Base-by-base conservation (phyloP, 352 stramenopile species). In the Pythium dissotocum region DNA sequence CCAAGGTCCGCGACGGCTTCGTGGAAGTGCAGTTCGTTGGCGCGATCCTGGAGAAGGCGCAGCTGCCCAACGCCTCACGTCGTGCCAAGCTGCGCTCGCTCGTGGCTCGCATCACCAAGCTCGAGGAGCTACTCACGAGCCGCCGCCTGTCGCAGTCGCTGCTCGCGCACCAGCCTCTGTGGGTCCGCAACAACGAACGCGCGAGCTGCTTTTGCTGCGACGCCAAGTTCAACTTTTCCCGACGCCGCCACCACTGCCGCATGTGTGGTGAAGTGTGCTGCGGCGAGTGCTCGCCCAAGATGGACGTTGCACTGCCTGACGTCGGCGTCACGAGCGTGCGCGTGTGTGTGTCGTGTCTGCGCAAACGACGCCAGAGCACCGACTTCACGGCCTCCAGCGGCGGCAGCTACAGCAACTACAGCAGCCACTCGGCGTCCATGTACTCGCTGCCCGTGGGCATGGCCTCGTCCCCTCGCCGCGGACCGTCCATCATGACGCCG, bases 261-360 rank as follows among this genome's bases (percentile, higher is more conserved):
- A 66, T 93, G 21, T 93, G 85, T 32, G 85, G 85, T 46, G 85
- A 94, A 72, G 67, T 94, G 63, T 90, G 82, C 58, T 94, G 85
- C 62, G 85, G 82, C 2, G 82, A 89, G 36, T 94, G 85, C 66
- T 90, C 77, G 2, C 85, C 85, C n/a, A 94, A 94, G 60, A 88
- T 92, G 75, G 85, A 91, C 61, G 77, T 94, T 24, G 80, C 78
- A 38, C 78, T 93, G 21, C 82, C 84, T 1, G 80, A 87, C 33
- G 75, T 87, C 1, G 78, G 82, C 16, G 77, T 73, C 30, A 88
- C 82, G 33, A 87, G 79, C 63, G 82, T 93, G 14, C 82, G 85
- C 55, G 82, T 93, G n/a, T 93, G 85, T 46, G 78, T 84, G 3
- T 58, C 62, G 6, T 93, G 85, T 42, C 72, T 87, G 8, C 73